Evolutionary conservation across 495 filamentous ascomycete species (phyloP).

Genomic region (Recurvomyces mirabilis): DNA sequence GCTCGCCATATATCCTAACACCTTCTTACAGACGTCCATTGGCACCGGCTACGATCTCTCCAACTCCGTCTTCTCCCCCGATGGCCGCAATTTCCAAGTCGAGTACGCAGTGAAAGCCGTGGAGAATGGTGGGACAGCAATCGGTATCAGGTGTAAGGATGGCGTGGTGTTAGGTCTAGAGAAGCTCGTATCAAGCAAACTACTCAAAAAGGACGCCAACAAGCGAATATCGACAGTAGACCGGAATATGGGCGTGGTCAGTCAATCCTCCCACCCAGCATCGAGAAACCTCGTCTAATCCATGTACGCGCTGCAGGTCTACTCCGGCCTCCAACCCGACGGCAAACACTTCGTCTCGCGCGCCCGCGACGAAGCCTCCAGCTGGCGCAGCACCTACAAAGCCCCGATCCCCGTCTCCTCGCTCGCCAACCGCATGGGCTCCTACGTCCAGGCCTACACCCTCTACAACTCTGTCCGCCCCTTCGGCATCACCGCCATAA

Average conservation of each 20-base stretch:
- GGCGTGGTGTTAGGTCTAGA: conserved; percentile 93
- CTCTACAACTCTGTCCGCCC: conserved; percentile 92
- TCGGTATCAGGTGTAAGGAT: conserved; percentile 95
- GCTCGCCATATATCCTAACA: too few species aligned
- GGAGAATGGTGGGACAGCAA: conserved; percentile 91
- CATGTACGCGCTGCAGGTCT: conserved; percentile 49
- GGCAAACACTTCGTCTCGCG: conserved; percentile 90
- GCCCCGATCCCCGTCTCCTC: conserved; percentile 76
- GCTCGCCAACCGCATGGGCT: conserved; percentile 80
- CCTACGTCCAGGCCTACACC: conserved; percentile 93
- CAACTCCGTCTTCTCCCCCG: conserved; percentile 98
- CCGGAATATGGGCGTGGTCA: conserved; percentile 83
- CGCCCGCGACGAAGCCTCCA: conserved; percentile 81
- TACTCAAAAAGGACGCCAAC: conserved; percentile 86
- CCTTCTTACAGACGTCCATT: conserved; percentile 94
- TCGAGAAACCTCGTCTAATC: background rate
- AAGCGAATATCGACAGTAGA: conserved; percentile 93
- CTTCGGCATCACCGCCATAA: conserved; percentile 89
- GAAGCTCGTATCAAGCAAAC: conserved; percentile 90
- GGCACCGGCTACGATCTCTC: conserved; percentile 98
- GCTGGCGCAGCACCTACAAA: conserved; percentile 83
- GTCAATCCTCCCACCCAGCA: conserved; percentile 27
- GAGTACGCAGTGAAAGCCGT: conserved; percentile 98
- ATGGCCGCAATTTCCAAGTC: conserved; percentile 98
- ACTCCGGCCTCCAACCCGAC: conserved; percentile 85